Conservation (phyloP, 306 rosid genomes). For the Pachyrhizus erosus region DNA sequence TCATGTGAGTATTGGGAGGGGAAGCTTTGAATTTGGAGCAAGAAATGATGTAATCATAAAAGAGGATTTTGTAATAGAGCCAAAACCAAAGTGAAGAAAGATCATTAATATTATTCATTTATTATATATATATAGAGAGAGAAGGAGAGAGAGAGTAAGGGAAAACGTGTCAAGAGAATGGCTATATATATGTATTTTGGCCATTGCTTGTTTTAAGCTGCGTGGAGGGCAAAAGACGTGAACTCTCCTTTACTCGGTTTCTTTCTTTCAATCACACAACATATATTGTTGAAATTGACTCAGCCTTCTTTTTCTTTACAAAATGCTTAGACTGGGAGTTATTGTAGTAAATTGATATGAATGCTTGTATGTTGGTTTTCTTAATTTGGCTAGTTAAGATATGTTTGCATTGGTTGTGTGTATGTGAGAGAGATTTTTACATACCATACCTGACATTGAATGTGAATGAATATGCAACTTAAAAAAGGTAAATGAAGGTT, state of each 20-base stretch:
- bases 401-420: no score
- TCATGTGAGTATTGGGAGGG: conserved; percentile 38
- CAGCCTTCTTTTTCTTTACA: not conserved
- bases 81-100: not conserved
- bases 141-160: not conserved
- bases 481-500: no score
- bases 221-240: no score
- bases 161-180: no score
- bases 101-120: not conserved
- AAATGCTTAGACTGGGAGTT: not conserved
- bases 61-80: conserved; percentile 39
- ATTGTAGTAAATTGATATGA: not conserved
- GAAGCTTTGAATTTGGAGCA: conserved; percentile 36
- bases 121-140: not conserved
- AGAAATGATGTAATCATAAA: conserved; percentile 47
- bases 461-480: no score
- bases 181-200: no score
- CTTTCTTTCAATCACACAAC: no score
- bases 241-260: no score
- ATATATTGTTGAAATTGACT: conserved; percentile 45
- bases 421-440: no score
- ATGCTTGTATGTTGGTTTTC: not conserved
- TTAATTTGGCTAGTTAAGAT: not conserved
- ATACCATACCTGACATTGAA: no score
- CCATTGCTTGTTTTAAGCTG: no score